phyloP scores from a whole-genome alignment of 495 filamentous ascomycete genomes.

The Tetracladium setigerum region DNA sequence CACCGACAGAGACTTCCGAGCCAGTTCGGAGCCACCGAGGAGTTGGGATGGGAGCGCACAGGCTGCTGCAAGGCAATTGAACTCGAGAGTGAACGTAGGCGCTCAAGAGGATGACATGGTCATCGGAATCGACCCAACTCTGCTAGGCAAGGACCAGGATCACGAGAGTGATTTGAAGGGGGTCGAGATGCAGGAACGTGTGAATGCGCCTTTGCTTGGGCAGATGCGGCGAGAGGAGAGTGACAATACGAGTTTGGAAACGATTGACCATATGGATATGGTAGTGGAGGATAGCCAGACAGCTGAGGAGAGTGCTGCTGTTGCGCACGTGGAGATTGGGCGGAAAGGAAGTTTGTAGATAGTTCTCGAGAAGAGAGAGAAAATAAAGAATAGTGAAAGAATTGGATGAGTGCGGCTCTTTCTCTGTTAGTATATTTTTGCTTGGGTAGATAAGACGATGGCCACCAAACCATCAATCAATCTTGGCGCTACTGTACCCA shows the following conservation, averaged over 20 bases:
- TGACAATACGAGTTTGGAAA: neutral
- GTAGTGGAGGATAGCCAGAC: constrained; percentile 13
- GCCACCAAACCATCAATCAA: neutral
- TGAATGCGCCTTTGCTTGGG: constrained; percentile 8
- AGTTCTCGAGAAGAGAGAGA: neutral
- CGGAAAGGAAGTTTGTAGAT: too few relatives aligned
- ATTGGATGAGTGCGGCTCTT: neutral
- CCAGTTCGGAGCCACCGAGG: too few relatives aligned
- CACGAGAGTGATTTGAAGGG: neutral
- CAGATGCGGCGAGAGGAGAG: neutral
- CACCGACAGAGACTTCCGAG: too few relatives aligned
- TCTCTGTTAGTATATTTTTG: neutral
- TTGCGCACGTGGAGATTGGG: constrained; percentile 4
- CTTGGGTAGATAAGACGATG: neutral
- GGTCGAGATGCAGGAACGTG: constrained; percentile 20
- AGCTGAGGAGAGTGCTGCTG: constrained; percentile 13
- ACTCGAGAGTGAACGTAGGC: neutral
- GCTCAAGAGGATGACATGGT: neutral
- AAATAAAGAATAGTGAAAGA: neutral
- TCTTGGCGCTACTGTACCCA: neutral
- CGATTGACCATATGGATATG: constrained; percentile 21
- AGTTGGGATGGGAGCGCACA: too few relatives aligned
- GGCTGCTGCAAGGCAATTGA: too few relatives aligned
- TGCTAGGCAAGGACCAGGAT: neutral
- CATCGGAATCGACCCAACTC: constrained; percentile 3